Percentiles rank a stretch among this genome's conserved stretches.
Evolutionary conservation across 805 yeast genomes (phyloP).

Genomic region (Wickerhamiella sergipiensis): DNA sequence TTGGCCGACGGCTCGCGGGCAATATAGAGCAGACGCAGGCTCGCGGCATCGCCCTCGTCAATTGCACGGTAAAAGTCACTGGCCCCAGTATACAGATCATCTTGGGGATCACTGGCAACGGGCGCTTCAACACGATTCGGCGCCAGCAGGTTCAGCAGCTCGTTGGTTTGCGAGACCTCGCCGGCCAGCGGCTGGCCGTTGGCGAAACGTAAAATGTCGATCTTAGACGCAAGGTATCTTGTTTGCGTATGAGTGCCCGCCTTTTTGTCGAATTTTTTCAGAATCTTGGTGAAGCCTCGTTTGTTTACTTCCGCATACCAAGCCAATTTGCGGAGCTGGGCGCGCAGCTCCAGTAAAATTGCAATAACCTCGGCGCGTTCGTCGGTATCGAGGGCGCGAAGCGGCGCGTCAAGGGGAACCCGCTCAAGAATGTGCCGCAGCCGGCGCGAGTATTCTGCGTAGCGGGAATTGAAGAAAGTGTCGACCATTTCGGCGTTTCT

Average conservation of each 20-base stretch:
- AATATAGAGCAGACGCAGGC: conserved; percentile 30
- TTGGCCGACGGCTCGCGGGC: conserved; percentile 40
- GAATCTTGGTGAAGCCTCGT: conserved; percentile 75
- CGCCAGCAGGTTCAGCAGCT: conserved; percentile 18
- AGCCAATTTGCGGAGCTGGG: conserved; percentile 66
- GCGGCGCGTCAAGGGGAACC: conserved; percentile 1
- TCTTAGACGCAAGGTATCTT: conserved; percentile 49
- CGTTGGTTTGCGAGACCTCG: conserved; percentile 30
- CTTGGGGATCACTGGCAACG: neutral
- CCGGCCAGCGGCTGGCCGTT: conserved; percentile 48
- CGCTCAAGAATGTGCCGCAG: conserved; percentile 30
- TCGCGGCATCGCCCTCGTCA: conserved; percentile 32
- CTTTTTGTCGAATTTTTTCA: conserved; percentile 83
- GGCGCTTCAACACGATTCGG: conserved; percentile 11
- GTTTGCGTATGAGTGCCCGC: conserved; percentile 45
- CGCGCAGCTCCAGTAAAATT: conserved; percentile 61
- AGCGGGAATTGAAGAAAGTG: conserved; percentile 60
- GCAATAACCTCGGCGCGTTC: conserved; percentile 53
- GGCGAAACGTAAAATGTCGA: conserved; percentile 65
- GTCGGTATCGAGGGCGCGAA: conserved; percentile 29
- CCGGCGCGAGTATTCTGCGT: conserved; percentile 59
- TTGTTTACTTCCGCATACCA: conserved; percentile 92
- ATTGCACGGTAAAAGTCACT: conserved; percentile 17
- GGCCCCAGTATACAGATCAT: neutral
- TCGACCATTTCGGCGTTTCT: conserved; percentile 72